Percentiles rank a stretch among this genome's conserved stretches.
phyloP scores from a whole-genome alignment of 768 basidiomycete genomes.

The Chalciporus sphaerocephalus region DNA sequence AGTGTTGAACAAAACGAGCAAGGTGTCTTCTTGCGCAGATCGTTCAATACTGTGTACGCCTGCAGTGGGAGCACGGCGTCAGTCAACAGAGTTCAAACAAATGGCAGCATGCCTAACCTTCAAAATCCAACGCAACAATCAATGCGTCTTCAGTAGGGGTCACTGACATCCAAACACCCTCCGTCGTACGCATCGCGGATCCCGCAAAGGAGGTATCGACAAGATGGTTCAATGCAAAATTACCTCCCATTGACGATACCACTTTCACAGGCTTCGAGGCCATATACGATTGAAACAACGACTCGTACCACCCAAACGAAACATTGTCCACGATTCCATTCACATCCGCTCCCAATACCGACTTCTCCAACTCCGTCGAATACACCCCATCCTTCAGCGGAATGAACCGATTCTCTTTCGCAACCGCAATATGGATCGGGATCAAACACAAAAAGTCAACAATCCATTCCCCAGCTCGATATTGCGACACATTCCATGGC shows the following conservation, averaged over 20 bases:
- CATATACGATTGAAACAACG: constrained; percentile 59
- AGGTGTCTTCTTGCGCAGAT: constrained; percentile 58
- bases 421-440: constrained; percentile 59
- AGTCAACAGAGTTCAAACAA: too few species aligned
- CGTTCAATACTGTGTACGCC: constrained; percentile 64
- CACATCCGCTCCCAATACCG: constrained; percentile 56
- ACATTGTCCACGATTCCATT: constrained; percentile 51
- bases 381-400: constrained; percentile 57
- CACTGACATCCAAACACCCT: constrained; percentile 66
- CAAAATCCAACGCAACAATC: constrained; percentile 60
- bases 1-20: constrained; percentile 61
- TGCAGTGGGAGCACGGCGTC: background rate
- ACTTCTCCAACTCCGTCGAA: constrained; percentile 46
- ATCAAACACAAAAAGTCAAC: constrained; percentile 58
- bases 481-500: constrained; percentile 29
- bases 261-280: constrained; percentile 59
- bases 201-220: constrained; percentile 64
- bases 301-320: constrained; percentile 64
- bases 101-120: constrained; percentile 36
- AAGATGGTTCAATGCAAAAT: constrained; percentile 55
- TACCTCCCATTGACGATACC: constrained; percentile 67
- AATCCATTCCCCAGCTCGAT: constrained; percentile 53
- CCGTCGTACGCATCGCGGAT: constrained; percentile 62
- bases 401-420: constrained; percentile 55
- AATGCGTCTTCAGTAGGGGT: constrained; percentile 53